Conservation (phyloP, 495 filamentous ascomycete species). For the Cairneyella variabilis region DNA sequence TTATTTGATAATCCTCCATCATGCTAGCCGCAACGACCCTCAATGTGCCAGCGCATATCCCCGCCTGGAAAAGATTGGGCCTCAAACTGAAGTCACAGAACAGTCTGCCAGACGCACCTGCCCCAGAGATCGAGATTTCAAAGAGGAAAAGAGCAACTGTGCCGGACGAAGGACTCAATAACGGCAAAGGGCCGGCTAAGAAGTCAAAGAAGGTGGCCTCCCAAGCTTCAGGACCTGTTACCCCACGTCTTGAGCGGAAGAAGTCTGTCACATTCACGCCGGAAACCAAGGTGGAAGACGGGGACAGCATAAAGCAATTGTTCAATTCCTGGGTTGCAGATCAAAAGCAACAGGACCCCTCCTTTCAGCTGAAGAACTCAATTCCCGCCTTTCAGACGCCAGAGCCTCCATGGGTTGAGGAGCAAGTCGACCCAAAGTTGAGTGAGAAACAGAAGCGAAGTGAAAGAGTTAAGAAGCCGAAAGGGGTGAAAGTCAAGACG, state of each 20-base stretch:
- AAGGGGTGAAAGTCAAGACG: constrained; percentile 27
- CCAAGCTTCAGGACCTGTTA: constrained; percentile 10
- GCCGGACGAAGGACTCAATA: not conserved
- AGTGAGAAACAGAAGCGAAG: constrained; percentile 22
- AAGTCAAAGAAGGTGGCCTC: constrained; percentile 20
- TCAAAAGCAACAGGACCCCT: constrained; percentile 29
- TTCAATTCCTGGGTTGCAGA: constrained; percentile 41
- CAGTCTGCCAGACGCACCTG: no score
- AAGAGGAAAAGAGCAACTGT: constrained; percentile 21
- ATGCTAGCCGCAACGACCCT: constrained; percentile 20
- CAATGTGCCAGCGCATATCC: constrained; percentile 44
- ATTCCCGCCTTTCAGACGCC: constrained; percentile 14
- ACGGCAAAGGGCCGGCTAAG: constrained; percentile 28
- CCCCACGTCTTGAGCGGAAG: constrained; percentile 30
- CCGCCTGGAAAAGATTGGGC: constrained; percentile 75
- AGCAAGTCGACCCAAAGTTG: constrained; percentile 16
- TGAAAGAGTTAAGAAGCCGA: constrained; percentile 26
- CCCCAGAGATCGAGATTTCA: no score
- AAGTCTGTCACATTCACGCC: constrained; percentile 80
- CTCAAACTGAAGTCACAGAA: constrained; percentile 64
- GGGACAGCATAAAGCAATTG: constrained; percentile 41
- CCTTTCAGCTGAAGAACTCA: constrained; percentile 17
- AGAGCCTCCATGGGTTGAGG: constrained; percentile 18
- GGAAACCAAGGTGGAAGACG: constrained; percentile 61
- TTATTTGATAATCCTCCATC: not conserved